phyloP scores from a whole-genome alignment of 331 rosid species.

The Rosa hybrid region DNA sequence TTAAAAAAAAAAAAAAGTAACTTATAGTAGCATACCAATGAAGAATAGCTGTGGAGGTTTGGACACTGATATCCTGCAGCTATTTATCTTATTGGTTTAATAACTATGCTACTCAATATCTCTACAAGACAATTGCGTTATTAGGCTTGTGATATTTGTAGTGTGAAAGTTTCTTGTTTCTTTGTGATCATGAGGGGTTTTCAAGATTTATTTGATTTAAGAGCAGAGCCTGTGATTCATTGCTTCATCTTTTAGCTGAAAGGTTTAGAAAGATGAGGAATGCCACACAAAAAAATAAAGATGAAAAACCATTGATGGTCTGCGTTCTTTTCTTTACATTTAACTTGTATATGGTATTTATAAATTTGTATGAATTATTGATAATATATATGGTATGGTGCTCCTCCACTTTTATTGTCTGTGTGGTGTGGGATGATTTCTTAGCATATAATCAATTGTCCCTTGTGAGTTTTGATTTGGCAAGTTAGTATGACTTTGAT shows the following conservation, averaged over 20 bases:
- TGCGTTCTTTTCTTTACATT: neutral
- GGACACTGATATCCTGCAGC: conserved; percentile 21
- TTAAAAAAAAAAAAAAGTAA: conserved; percentile 27
- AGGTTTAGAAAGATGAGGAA: conserved; percentile 4
- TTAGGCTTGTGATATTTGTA: conserved; percentile 30
- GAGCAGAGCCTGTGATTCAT: neutral
- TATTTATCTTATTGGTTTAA: conserved; percentile 25
- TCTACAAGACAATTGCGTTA: conserved; percentile 31
- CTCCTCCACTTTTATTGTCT: neutral
- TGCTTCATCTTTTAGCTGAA: neutral
- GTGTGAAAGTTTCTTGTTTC: conserved; percentile 14
- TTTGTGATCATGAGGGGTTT: conserved; percentile 12
- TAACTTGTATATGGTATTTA: neutral
- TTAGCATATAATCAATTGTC: neutral
- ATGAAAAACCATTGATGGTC: neutral
- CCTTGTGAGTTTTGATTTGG: neutral
- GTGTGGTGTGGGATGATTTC: neutral
- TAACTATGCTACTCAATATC: conserved; percentile 12
- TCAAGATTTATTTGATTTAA: neutral
- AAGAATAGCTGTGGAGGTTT: conserved; percentile 31
- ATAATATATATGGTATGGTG: neutral
- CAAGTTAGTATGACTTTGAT: neutral
- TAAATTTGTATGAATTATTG: neutral
- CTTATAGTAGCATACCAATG: conserved; percentile 20
- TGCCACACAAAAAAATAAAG: neutral